Evolutionary conservation across 2,329 filamentous ascomycete species (phyloP).

Genomic region (Botrytis hyacinthi): DNA sequence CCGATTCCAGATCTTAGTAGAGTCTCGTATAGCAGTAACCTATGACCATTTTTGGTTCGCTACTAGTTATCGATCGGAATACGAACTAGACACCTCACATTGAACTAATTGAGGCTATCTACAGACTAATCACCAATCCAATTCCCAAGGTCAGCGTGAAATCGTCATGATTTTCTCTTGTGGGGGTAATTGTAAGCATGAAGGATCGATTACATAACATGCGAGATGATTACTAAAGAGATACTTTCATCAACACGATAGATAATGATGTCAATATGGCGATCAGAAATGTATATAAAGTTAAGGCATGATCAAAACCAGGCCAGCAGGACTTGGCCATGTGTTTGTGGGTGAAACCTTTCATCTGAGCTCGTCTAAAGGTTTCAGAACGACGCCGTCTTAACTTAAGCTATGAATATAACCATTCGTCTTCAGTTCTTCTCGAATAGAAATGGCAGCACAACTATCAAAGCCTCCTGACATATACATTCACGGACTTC

Average conservation of each 20-base stretch:
- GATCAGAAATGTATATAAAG: neutral
- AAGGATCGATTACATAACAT: neutral
- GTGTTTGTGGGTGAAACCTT: neutral
- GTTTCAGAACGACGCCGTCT: neutral
- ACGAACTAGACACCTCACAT: neutral
- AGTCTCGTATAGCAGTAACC: neutral
- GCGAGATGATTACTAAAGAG: neutral
- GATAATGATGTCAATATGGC: neutral
- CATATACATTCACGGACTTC: neutral
- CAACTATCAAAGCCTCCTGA: neutral
- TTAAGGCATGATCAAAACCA: neutral
- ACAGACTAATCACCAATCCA: neutral
- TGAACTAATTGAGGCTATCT: neutral
- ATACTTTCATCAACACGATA: neutral
- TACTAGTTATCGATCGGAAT: neutral
- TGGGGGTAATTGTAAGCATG: neutral
- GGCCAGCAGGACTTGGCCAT: neutral
- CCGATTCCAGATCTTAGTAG: neutral
- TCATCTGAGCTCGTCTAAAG: neutral
- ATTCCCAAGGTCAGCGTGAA: neutral
- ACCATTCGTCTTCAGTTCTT: neutral
- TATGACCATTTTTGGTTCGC: neutral
- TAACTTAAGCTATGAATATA: neutral
- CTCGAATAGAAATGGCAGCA: neutral
- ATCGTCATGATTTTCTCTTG: neutral